Base-by-base conservation (phyloP, 352 stramenopile species). In the Phytophthora megakarya region DNA sequence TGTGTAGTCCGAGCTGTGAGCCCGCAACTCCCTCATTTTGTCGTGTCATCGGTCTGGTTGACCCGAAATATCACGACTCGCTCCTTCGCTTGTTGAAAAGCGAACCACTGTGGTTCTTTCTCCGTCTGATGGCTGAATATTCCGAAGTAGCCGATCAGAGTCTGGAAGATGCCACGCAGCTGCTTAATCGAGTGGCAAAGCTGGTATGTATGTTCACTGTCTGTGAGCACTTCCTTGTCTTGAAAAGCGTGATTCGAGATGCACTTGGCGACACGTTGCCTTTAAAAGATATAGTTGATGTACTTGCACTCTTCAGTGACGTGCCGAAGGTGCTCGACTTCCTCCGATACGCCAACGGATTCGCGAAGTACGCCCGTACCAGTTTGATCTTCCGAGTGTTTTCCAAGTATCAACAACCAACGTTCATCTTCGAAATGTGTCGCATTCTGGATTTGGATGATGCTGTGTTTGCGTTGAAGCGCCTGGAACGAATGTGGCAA, bases 381-480 rank as follows among this genome's bases (percentile, higher is more conserved):
- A 70, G 53, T 32, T 54, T 84, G 13, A 70, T 89, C 10, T 89
- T 89, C 23, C 74, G 72, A 16, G 76, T 89, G 12, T 65, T 91
- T 6, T 73, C 74, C 3, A 73, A 75, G 58, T 88, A 73, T 43
- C 65, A 75, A 26, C 71, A 78, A 19, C 80, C 80, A 8, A 60
- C 19, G 5, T 88, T 89, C 37, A 66, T 91, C 19, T 88, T 87
- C 19, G 75, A 82, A n/a, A 86, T 91, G 68, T 87, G 78, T 37
- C 70, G 80, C 12, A 70, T 89, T 19, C 55, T 88, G 33, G 82
- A 91, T 43, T 52, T 83, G 25, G 82, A 91, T 32, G 80, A 91
- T 48, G 75, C 82, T 1, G 51, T 88, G 12, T 91, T 88, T n/a
- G 72, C 78, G 7, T 56, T 91, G 18, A 78, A 74, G 32, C 58